A percentile compares a stretch with the other conserved stretches of the same genome.
phyloP scores from a whole-genome alignment of 495 filamentous ascomycete species.

The Aspergillus baeticus region DNA sequence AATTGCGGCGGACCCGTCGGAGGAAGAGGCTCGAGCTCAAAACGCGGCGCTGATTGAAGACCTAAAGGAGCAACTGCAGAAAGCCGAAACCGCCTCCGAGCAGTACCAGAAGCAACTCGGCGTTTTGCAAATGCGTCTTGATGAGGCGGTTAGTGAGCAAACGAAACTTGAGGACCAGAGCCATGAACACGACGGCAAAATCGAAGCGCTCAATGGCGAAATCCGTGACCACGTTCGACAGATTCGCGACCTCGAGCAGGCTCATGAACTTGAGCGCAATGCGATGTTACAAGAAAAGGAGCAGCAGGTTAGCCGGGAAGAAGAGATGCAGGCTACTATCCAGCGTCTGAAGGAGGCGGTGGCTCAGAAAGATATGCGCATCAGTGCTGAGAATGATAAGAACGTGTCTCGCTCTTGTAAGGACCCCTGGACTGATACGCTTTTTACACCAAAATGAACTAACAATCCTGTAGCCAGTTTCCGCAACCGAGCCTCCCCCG shows the following conservation, averaged over 20 bases:
- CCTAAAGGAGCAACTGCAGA: slow-evolving; percentile 73
- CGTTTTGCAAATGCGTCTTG: slow-evolving; percentile 79
- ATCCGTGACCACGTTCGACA: slow-evolving; percentile 75
- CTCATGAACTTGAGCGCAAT: slow-evolving; percentile 85
- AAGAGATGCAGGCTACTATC: slow-evolving; percentile 84
- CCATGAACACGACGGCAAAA: slow-evolving; percentile 77
- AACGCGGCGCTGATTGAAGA: slow-evolving; percentile 81
- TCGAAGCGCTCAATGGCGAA: slow-evolving; percentile 76
- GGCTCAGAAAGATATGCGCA: slow-evolving; percentile 61
- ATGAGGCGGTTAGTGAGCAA: slow-evolving; percentile 82
- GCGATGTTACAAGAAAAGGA: slow-evolving; percentile 89
- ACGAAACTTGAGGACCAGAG: slow-evolving; percentile 78
- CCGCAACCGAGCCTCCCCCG: slow-evolving; percentile 48
- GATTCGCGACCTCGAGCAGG: slow-evolving; percentile 82
- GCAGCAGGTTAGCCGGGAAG: slow-evolving; percentile 75
- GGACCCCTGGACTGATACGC: slow-evolving; percentile 20
- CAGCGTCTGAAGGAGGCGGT: slow-evolving; percentile 87
- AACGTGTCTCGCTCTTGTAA: slow-evolving; percentile 69
- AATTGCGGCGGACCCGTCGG: slow-evolving; percentile 55
- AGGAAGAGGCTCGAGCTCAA: slow-evolving; percentile 65
- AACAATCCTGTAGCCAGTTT: slow-evolving; percentile 49
- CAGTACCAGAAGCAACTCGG: slow-evolving; percentile 81
- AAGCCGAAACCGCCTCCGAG: slow-evolving; percentile 75
- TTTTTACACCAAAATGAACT: slow-evolving; percentile 17
- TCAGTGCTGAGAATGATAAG: slow-evolving; percentile 62